Evolutionary conservation across 805 yeast genomes (phyloP), one percentile per base, ranked within the genome.

Genomic region (Candida gorgasii): DNA sequence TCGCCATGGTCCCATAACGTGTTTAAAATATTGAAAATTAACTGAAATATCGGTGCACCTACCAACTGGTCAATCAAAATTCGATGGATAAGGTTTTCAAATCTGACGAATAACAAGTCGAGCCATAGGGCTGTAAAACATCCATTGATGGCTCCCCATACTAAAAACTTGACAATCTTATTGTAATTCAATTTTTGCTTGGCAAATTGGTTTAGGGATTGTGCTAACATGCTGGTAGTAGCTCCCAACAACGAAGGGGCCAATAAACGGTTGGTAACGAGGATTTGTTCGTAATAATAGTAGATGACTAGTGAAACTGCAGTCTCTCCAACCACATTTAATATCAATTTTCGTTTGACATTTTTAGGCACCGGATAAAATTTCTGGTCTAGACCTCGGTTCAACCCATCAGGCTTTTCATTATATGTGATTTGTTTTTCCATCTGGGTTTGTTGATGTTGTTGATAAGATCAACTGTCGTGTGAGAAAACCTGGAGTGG

Each of bases 141-240:
- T 1, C 86, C 87, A 55, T 80, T 80, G 35, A 81, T 61, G 9
- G 69, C 58, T 13, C 88, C 88, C 86, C 86, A 82, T 2, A 73
- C 54, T 43, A 69, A 53, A 48, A 82, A 82, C 52, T 81, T 81
- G 42, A 65, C 47, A 38, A 53, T 57, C 26, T 61, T 55, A 43
- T 57, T 58, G 6, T 60, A 45, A 17, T 61, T 61, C 42, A 62
- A 59, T 44, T 65, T 69, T 27, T 51, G 56, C 43, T 59, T 65
- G 37, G 48, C 45, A 42, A 55, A 58, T 51, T 70, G 76, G 48
- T 61, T 68, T 3, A 66, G 36, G 3, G 73, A 63, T 51, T 69
- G 75, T 2, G 75, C 76, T 41, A 69, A 53, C 16, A 68, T 70
- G 1, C 73, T 74, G 1, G 73, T 61, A 1, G 62, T 54, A 8